Evolutionary conservation across 179 eudicot species (phyloP).

Genomic region (Dionaea muscipula): DNA sequence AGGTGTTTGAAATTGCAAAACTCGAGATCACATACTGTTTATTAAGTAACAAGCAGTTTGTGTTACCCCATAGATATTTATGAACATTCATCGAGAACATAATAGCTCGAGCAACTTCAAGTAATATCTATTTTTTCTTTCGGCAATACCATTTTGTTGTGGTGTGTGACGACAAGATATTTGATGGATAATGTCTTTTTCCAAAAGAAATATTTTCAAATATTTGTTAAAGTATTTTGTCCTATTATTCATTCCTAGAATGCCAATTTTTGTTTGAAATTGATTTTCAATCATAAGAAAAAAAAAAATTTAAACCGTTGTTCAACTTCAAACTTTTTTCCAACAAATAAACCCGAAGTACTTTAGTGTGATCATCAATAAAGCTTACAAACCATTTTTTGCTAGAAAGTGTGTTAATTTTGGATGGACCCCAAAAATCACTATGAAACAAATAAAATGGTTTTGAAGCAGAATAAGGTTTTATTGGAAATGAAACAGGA

Average conservation of each 20-base stretch:
- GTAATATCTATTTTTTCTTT: background rate
- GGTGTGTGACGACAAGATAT: constrained; percentile 5
- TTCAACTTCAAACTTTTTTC: constrained; percentile 5
- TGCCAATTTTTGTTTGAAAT: constrained; percentile 4
- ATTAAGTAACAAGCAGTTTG: background rate
- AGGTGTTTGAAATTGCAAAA: constrained; percentile 5
- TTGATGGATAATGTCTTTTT: constrained; percentile 2
- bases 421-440: constrained; percentile 7
- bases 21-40: constrained; percentile 4
- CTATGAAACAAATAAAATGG: constrained; percentile 7
- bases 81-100: background rate
- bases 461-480: constrained; percentile 5
- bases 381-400: constrained; percentile 6
- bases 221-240: background rate
- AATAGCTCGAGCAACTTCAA: background rate
- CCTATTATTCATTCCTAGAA: background rate
- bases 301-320: constrained; percentile 2
- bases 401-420: background rate
- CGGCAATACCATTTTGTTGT: background rate
- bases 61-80: constrained; percentile 2
- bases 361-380: background rate
- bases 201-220: background rate
- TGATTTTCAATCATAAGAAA: constrained; percentile 7
- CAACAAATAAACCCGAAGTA: constrained; percentile 6
- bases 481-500: constrained; percentile 4